phyloP scores from a whole-genome alignment of 805 yeast species.

The Kluyveromyces dobzhanskii region DNA sequence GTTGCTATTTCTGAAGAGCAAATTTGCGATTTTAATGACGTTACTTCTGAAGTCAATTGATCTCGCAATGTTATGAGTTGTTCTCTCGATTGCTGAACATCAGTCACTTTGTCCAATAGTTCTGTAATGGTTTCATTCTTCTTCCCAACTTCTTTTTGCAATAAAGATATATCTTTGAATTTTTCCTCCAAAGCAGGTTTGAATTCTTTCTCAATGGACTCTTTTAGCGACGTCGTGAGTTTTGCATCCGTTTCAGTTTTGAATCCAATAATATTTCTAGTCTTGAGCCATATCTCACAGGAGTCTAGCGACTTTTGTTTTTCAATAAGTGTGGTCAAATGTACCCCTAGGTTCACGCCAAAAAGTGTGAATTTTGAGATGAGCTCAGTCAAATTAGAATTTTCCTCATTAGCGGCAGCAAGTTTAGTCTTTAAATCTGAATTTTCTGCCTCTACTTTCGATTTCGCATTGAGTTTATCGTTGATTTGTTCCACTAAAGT shows the following conservation, averaged over 20 bases:
- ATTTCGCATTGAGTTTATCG: not conserved
- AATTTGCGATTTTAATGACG: constrained; percentile 1
- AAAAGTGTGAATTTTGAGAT: constrained; percentile 11
- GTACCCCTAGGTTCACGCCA: constrained; percentile 10
- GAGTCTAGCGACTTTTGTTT: not conserved
- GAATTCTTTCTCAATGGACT: constrained; percentile 12
- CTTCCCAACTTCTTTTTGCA: constrained; percentile 3
- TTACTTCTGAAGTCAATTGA: not conserved
- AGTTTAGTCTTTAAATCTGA: not conserved
- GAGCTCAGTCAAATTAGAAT: constrained; percentile 6
- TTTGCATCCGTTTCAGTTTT: constrained; percentile 9
- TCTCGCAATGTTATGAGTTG: not conserved
- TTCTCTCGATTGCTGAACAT: constrained; percentile 4
- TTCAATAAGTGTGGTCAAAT: not conserved
- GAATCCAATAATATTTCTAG: constrained; percentile 9
- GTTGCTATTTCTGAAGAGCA: not conserved
- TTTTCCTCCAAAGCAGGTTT: constrained; percentile 9
- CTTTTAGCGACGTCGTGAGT: constrained; percentile 3
- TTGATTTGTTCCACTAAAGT: not conserved
- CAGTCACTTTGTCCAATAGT: constrained; percentile 5
- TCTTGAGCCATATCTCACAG: not conserved
- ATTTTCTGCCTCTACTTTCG: not conserved
- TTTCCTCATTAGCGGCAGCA: not conserved
- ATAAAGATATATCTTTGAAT: constrained; percentile 3
- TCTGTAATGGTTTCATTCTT: constrained; percentile 2